phyloP scores from a whole-genome alignment of 2,329 filamentous ascomycete species.

The Mycogone perniciosa region DNA sequence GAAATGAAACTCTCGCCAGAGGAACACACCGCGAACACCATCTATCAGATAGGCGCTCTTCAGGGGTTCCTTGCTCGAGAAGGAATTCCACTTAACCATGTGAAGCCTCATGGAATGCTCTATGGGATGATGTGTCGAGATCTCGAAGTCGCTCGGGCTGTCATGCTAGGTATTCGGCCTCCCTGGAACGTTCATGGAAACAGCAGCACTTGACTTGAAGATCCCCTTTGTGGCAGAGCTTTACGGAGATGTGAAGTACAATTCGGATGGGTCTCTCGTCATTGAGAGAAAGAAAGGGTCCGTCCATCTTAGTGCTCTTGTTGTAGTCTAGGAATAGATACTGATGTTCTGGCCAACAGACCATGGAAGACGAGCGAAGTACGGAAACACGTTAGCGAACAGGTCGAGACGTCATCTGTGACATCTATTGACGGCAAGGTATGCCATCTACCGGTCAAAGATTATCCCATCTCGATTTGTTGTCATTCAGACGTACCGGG shows the following conservation, averaged over 20 bases:
- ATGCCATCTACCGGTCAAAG: conserved; percentile 32
- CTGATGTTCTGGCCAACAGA: conserved; percentile 25
- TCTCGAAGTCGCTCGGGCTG: conserved; percentile 19
- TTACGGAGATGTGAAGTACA: conserved; percentile 24
- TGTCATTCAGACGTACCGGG: conserved; percentile 42
- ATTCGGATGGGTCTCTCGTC: conserved; percentile 18
- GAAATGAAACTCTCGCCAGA: conserved; percentile 15
- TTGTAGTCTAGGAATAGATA: neutral
- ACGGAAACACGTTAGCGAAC: conserved; percentile 34
- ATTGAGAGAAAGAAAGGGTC: conserved; percentile 44
- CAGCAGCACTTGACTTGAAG: conserved; percentile 17
- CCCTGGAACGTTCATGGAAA: conserved; percentile 22
- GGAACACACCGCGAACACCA: conserved; percentile 15
- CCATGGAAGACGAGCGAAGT: conserved; percentile 31
- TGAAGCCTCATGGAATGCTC: conserved; percentile 21
- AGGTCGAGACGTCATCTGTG: conserved; percentile 34
- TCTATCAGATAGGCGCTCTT: conserved; percentile 16
- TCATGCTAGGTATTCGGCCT: conserved; percentile 22
- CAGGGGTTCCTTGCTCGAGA: conserved; percentile 14
- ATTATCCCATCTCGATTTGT: conserved; percentile 37
- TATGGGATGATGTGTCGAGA: conserved; percentile 25
- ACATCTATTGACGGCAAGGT: conserved; percentile 34
- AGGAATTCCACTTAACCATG: conserved; percentile 16
- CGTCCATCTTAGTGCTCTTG: neutral
- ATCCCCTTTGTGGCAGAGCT: conserved; percentile 23